Base-by-base conservation (phyloP, 805 yeast species). In the Wickerhamomyces pijperi region DNA sequence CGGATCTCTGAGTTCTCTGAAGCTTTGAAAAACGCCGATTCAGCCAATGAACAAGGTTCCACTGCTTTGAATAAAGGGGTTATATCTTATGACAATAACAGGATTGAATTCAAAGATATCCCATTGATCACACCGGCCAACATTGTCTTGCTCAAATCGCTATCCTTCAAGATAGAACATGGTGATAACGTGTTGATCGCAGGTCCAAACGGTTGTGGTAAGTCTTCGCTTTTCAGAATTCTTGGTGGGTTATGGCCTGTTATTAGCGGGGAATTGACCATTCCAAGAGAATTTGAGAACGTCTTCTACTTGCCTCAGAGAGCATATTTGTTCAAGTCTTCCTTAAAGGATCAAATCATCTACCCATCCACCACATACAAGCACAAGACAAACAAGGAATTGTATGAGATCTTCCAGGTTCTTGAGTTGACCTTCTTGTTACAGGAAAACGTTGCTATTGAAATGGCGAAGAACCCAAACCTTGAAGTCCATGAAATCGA, bases 141-240 rank as follows among this genome's bases (percentile, higher is more conserved):
- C 40, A 88, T 83, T 34, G 69, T 78, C 0, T 65, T 88, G 35
- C 78, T 83, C 18, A 66, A 73, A 34, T 70, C 74, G 31, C 67
- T 88, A 49, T 67, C 74, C 20, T 87, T 88, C 58, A 70, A 78
- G 37, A 73, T 88, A 39, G 73, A 79, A 45, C 81, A 75, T 28
- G 96, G 96, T 28, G 79, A 87, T 38, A 92, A 88, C 59, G 65
- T 88, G 37, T 67, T 88, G 39, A 87, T 88, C 55, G 87, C 90
- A 9, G 97, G 97, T 0, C 97, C 97, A 13, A 88, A 88, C 54
- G 97, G 97, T 1, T 83, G 95, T 46, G 97, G 97, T 20, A 88
- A 88, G 61, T 87, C 96, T 0, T 88, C 97, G 0, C 64, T 88
- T 41, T 88, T 88, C 59, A 73, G 97, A 54, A 74, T 88, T 51